Evolutionary conservation across 2,329 filamentous ascomycete species (phyloP).

Genomic region (Escovopsis sp.): DNA sequence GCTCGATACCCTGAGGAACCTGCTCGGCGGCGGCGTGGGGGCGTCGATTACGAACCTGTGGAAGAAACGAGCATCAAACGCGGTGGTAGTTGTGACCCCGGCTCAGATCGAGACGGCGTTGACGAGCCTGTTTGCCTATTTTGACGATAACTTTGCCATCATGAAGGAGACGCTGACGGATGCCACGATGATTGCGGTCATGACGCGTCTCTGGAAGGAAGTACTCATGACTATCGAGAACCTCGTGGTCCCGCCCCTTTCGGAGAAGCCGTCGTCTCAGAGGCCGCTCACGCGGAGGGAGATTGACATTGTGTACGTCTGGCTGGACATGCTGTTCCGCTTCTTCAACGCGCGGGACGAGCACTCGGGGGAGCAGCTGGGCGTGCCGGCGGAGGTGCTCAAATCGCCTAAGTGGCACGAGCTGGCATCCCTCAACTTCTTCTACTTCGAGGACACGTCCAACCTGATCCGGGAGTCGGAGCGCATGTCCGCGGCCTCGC

Average conservation of each 20-base stretch:
- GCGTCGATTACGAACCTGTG: conserved; percentile 59
- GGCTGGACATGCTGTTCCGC: conserved; percentile 77
- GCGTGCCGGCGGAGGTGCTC: conserved; percentile 79
- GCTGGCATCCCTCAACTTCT: conserved; percentile 91
- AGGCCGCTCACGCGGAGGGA: conserved; percentile 73
- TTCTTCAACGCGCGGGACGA: conserved; percentile 95
- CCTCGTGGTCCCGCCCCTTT: conserved; percentile 81
- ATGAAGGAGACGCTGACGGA: conserved; percentile 95
- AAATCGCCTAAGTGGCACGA: conserved; percentile 98
- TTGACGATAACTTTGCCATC: conserved; percentile 96
- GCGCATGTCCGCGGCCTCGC: conserved; percentile 81
- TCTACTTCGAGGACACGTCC: conserved; percentile 89
- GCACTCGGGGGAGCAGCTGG: conserved; percentile 62
- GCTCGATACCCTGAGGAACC: conserved; percentile 57
- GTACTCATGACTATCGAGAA: conserved; percentile 83
- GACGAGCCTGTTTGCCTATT: conserved; percentile 78
- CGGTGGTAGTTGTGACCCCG: conserved; percentile 47
- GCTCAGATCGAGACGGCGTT: conserved; percentile 69
- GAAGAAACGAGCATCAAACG: conserved; percentile 43
- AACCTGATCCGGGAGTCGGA: conserved; percentile 91
- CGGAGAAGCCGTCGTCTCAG: conserved; percentile 84
- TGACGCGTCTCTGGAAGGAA: conserved; percentile 97
- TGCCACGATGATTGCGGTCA: conserved; percentile 95
- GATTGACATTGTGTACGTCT: conserved; percentile 87
- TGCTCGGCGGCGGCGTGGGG: conserved; percentile 58